Conservation (phyloP, 495 filamentous ascomycete genomes). For the Lasiosphaeriaceae sp. region DNA sequence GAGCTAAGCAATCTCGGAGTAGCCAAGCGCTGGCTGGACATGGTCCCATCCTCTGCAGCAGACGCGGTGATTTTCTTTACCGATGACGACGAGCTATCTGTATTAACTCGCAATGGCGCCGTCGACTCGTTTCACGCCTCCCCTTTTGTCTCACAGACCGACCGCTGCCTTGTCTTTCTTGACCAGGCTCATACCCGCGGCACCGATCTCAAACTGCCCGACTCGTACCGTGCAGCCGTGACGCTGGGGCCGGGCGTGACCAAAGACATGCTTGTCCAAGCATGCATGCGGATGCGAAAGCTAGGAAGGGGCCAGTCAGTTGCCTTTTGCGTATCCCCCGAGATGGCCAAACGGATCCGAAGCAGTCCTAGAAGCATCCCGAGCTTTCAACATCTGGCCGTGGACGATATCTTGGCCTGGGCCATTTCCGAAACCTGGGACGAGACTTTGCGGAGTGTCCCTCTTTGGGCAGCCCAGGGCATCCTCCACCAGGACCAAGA, state of each 20-base stretch:
- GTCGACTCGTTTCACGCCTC: conserved; percentile 55
- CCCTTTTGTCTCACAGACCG: conserved; percentile 56
- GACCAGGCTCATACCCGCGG: conserved; percentile 77
- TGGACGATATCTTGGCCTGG: conserved; percentile 56
- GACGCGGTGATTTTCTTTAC: conserved; percentile 56
- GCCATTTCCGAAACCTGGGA: conserved; percentile 53
- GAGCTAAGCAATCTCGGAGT: conserved; percentile 58
- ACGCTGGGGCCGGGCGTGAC: conserved; percentile 63
- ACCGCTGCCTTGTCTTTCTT: conserved; percentile 64
- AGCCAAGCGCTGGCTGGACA: conserved; percentile 44
- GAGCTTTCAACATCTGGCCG: conserved; percentile 14
- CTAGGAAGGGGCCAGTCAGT: conserved; percentile 61
- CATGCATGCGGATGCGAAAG: conserved; percentile 65
- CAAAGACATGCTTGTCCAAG: conserved; percentile 72
- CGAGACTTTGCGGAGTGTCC: conserved; percentile 45
- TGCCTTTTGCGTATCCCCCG: conserved; percentile 50
- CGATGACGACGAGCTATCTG: conserved; percentile 46
- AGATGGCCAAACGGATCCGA: conserved; percentile 48
- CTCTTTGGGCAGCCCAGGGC: conserved; percentile 61
- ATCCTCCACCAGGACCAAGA: conserved; percentile 37
- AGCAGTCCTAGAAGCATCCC: background rate
- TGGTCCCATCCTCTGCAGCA: conserved; percentile 14
- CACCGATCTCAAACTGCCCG: conserved; percentile 65
- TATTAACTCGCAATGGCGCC: conserved; percentile 39
- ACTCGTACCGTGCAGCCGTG: conserved; percentile 57